A percentile compares a stretch with the other conserved stretches of the same genome.
phyloP scores from a whole-genome alignment of 129 eudicot species.

The Chrysanthemum lavandulifolium region DNA sequence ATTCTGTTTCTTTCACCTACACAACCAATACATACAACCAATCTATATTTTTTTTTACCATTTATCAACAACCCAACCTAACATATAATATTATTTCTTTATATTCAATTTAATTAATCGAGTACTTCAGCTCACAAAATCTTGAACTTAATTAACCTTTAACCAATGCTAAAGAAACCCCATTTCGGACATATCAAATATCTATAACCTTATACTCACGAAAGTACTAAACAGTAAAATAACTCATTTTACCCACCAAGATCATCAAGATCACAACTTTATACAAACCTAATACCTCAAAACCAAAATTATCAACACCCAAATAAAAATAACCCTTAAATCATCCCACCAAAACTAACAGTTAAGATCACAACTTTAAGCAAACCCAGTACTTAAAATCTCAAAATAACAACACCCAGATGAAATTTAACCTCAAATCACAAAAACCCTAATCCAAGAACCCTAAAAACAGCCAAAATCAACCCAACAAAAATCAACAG shows the following conservation, averaged over 20 bases:
- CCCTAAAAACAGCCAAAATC: not conserved
- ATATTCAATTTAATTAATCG: not conserved
- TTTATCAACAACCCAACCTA: too few species aligned
- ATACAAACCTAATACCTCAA: slow-evolving; percentile 13
- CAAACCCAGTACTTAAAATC: not conserved
- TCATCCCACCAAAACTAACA: slow-evolving; percentile 9
- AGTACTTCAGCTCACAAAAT: slow-evolving; percentile 16
- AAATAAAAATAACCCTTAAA: not conserved
- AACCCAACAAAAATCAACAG: slow-evolving; percentile 10
- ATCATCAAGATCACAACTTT: slow-evolving; percentile 15
- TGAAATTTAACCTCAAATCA: not conserved
- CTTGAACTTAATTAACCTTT: not conserved
- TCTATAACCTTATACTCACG: slow-evolving; percentile 13
- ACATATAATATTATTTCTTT: too few species aligned
- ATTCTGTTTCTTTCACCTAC: too few species aligned
- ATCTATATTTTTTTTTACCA: too few species aligned
- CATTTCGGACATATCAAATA: slow-evolving; percentile 8
- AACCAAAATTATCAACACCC: slow-evolving; percentile 15
- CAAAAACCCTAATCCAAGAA: slow-evolving; percentile 19
- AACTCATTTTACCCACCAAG: not conserved
- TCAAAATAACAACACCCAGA: slow-evolving; percentile 16
- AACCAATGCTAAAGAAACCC: slow-evolving; percentile 33
- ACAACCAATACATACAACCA: too few species aligned
- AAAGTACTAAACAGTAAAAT: slow-evolving; percentile 5
- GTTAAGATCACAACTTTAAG: too few species aligned